Percentiles rank a stretch among this genome's conserved stretches.
These are phyloP conservation scores for Secale cereale DNA, from an alignment of 176 grass and related monocot species.

Conservation along the genomic window DNA sequence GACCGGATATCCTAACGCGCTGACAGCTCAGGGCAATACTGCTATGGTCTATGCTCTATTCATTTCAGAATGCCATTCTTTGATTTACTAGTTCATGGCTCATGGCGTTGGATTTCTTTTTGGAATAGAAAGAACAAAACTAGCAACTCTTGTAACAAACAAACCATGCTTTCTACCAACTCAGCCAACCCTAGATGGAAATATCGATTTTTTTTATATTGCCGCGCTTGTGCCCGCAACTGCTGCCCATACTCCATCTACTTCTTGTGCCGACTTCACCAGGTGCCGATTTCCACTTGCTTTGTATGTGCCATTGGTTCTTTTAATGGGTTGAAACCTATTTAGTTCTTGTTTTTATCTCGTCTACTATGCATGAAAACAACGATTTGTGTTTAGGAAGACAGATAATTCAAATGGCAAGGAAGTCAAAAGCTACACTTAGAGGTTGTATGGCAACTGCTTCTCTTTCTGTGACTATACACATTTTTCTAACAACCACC, in stretches of 20 bases:
- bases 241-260: neutral
- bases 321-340: neutral
- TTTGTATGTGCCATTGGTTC: neutral
- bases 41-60: neutral
- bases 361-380: neutral
- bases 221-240: neutral
- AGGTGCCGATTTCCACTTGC: neutral
- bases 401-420: neutral
- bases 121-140: neutral
- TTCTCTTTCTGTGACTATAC: neutral
- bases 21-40: neutral
- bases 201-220: neutral
- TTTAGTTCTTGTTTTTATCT: neutral
- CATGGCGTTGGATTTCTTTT: neutral
- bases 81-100: neutral
- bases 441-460: too few relatives aligned
- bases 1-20: neutral
- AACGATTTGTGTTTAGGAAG: neutral
- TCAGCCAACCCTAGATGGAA: neutral
- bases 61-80: neutral
- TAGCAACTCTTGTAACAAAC: neutral
- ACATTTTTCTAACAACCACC: neutral
- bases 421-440: neutral
- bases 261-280: neutral
- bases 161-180: neutral